phyloP scores from a whole-genome alignment of 1,139 yeast species.

The Nakaseomyces sp. region DNA sequence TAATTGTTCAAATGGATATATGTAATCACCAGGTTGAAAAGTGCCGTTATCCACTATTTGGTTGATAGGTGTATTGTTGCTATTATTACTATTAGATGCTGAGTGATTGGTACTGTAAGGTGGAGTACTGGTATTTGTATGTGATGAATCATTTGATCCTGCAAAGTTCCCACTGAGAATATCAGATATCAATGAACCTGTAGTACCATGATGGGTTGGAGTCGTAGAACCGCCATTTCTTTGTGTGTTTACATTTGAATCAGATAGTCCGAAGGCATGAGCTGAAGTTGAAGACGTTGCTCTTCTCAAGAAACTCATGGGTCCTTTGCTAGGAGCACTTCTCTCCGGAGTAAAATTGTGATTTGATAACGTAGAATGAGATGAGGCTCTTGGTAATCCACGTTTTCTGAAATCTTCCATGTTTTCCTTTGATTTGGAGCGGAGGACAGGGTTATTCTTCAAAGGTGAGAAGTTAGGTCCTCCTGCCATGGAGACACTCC shows the following conservation, averaged over 20 bases:
- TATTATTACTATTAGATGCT: neutral
- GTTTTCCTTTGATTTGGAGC: constrained; percentile 5
- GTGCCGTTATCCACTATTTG: constrained; percentile 15
- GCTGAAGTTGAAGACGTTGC: constrained; percentile 32
- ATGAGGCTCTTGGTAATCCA: constrained; percentile 1
- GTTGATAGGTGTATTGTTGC: constrained; percentile 9
- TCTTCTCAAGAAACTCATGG: constrained; percentile 36
- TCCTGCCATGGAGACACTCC: neutral
- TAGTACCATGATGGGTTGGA: constrained; percentile 2
- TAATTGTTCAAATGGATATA: constrained; percentile 86
- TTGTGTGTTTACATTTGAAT: constrained; percentile 1
- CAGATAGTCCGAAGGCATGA: neutral
- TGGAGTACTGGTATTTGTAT: neutral
- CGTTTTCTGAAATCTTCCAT: constrained; percentile 2
- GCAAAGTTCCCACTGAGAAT: constrained; percentile 3
- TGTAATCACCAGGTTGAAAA: constrained; percentile 75
- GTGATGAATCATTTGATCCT: constrained; percentile 1
- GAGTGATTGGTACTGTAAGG: neutral
- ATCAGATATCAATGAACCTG: constrained; percentile 1
- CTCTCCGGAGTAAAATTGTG: constrained; percentile 15
- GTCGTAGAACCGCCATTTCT: constrained; percentile 5
- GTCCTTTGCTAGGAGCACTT: constrained; percentile 21
- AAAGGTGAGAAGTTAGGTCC: constrained; percentile 1
- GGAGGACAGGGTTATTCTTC: constrained; percentile 1
- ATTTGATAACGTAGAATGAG: constrained; percentile 1